These are phyloP conservation scores for Hypoxylon lienhwacheense DNA, from an alignment of 495 filamentous ascomycete species.

Conservation along the genomic window DNA sequence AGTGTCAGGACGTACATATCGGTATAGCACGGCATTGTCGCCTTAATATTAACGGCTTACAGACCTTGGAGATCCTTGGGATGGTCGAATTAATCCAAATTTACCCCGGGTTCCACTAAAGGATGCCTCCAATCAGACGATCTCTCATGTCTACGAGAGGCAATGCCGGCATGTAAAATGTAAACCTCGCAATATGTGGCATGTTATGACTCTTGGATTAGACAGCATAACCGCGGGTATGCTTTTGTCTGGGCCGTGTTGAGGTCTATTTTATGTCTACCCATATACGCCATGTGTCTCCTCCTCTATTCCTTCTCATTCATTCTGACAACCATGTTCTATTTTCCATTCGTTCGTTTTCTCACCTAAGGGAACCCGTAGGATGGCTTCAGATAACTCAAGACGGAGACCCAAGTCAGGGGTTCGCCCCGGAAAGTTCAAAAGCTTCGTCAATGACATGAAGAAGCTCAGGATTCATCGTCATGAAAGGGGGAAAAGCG, in stretches of 20 bases:
- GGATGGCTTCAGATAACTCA: slow-evolving; percentile 21
- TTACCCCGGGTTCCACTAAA: slow-evolving; percentile 11
- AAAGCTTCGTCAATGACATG: slow-evolving; percentile 36
- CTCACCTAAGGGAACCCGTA: slow-evolving; percentile 9
- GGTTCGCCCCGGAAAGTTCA: slow-evolving; percentile 32
- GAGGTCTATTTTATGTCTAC: slow-evolving; percentile 21
- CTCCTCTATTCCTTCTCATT: background rate
- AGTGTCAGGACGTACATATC: slow-evolving; percentile 1
- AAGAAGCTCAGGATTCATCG: slow-evolving; percentile 33
- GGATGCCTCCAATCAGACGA: slow-evolving; percentile 20
- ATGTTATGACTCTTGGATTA: slow-evolving; percentile 21
- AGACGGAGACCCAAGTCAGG: slow-evolving; percentile 25
- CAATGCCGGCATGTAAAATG: slow-evolving; percentile 12
- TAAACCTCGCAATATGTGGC: slow-evolving; percentile 19
- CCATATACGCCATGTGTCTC: slow-evolving; percentile 16
- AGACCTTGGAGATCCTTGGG: too few species aligned
- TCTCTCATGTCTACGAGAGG: slow-evolving; percentile 14
- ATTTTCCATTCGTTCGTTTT: slow-evolving; percentile 13
- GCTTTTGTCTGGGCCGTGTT: slow-evolving; percentile 12
- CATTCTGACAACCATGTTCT: slow-evolving; percentile 15
- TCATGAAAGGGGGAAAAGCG: slow-evolving; percentile 19
- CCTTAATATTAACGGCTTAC: slow-evolving; percentile 15
- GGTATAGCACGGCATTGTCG: slow-evolving; percentile 4
- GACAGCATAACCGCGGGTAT: slow-evolving; percentile 16
- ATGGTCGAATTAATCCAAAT: slow-evolving; percentile 2